Base-by-base conservation (phyloP, 2,329 filamentous ascomycete genomes). In the Fusarium tanahbumbuense region DNA sequence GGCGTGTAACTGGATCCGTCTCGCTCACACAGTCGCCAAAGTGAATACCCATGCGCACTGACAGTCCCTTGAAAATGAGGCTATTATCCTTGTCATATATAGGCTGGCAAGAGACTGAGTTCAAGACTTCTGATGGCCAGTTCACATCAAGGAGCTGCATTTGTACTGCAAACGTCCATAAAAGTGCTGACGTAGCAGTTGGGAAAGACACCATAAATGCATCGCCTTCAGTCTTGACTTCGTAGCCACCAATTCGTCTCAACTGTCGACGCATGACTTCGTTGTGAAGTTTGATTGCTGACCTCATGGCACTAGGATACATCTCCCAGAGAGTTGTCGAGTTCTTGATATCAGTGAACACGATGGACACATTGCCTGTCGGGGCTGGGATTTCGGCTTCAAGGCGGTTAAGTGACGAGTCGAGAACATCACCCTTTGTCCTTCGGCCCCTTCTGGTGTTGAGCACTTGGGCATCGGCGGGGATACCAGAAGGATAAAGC, bases 191-290 rank as follows among this genome's bases (percentile, higher is more conserved):
- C 2, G 96, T 98, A 4, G 96, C 94, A 1, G 96, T 98, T 3
- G 94, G 93, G 81, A 99, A 99, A 12, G 95, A 97, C 32, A 99
- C 96, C 94, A 99, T 98, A 77, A 99, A 99, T 11, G 96, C 96
- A 81, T 99, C 96, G 73, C 96, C 96, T 93, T 99, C 96, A 20
- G 96, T 99, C 86, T 99, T 99, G 80, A 99, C 96, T 82, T 99
- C 96, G 77, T 98, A 99, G 2, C 96, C 96, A 76, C 96, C 96
- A 74, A 98, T 97, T 68, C 94, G 91, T 53, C 96, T 91, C 73
- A 99, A 84, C 78, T 98, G 95, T 59, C 96, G 89, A 72, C 96
- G 92, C 91, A 99, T 97, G 47, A 98, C 89, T 75, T 97, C 94
- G 79, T 99, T 99, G 85, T 99, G 96, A 73, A 97, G 91, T 80